Evolutionary conservation across 306 rosid species (phyloP), one percentile per base, ranked within the genome.

Genomic region (Dryas drummondii): DNA sequence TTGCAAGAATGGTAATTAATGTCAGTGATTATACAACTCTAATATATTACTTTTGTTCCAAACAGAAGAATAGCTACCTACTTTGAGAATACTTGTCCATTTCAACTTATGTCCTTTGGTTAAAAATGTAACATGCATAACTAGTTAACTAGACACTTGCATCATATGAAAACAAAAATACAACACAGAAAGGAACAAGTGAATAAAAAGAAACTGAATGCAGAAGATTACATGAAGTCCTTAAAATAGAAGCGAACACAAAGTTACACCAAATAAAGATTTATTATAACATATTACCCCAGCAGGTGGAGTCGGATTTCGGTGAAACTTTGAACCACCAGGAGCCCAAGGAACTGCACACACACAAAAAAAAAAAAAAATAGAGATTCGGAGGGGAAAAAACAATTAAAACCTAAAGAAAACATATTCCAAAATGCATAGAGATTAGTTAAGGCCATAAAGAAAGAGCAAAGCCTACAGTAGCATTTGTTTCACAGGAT

Each of bases 261-360:
- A 58, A n/a, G 66, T 42, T 32, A 14, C 8, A 57, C 9, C 1
- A 16, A 73, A 26, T 42, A 59, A 19, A 13, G 41, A 27, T 52
- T 16, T 37, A 46, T 45, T 44, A 75, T 27, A 54, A 75, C 17
- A 59, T 79, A 86, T 88, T 87, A 94, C 98, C 93, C 98, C 99
- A 17, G 84, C 6, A 76, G 97, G 97, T 52, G 99, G 99, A 84
- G 88, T 62, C 53, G 99, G 97, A 80, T 94, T 94, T 71, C 99
- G 91, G 60, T 88, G 86, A 79, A 92, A 94, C 91, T 90, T 94
- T 54, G 96, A 86, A 84, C 99, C 99, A 69, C 97, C 99, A 1
- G 99, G 99, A 62, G 97, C 97, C 99, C 99, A 94, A 26, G 99
- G 99, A 85, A 92, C 99, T 94, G 73, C 78, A 69, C 58, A 86